Base-by-base conservation (phyloP, 2,329 filamentous ascomycete species). In the Phyllosticta citribraziliensis region DNA sequence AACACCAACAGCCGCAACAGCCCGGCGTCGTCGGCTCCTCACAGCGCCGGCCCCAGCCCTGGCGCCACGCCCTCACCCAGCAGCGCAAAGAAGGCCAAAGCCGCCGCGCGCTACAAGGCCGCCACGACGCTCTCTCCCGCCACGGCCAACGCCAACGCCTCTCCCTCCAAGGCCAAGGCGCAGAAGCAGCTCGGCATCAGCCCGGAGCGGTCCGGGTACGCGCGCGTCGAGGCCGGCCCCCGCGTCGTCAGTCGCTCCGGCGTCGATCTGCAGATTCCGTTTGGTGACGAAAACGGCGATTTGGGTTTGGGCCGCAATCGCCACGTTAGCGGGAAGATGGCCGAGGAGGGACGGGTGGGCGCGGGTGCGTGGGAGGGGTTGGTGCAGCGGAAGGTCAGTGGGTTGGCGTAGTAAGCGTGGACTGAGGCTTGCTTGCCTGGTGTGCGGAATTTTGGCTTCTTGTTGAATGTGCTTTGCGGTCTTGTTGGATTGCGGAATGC, bases 301-400 rank as follows among this genome's bases (percentile, higher is more conserved):
- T 63, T 74, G 55, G 72, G 70, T 19, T 70, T 66, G 52, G 67
- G 66, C 69, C 67, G 70, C 63, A 58, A 68, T 57, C 76, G 81
- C 55, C 84, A 87, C 63, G 87, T 89, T 2, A 91, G 87, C 69
- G 88, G 88, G 1, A 89, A 88, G 76, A 73, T 85, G 60, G 87
- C 81, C 0, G 88, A 91, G 70, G 88, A 92, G 70, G 88, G 88
- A 1, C 75, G 81, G 55, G 83, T 63, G 70, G 24, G 72, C 71
- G 66, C 70, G 72, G 35, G 65, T 66, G 51, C 67, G 58, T 60
- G 60, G 22, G 62, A 64, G 52, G 69, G 67, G 20, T 35, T 75
- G 60, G 69, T 67, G 25, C 68, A 72, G 60, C 69, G 78, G 65
- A 78, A 76, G 63, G 70, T 75, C 12, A 77, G 72, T 67, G 76